Evolutionary conservation across 2,329 filamentous ascomycete genomes (phyloP), one percentile per base, ranked within the genome.

Genomic region (Triangularia verruculosa): DNA sequence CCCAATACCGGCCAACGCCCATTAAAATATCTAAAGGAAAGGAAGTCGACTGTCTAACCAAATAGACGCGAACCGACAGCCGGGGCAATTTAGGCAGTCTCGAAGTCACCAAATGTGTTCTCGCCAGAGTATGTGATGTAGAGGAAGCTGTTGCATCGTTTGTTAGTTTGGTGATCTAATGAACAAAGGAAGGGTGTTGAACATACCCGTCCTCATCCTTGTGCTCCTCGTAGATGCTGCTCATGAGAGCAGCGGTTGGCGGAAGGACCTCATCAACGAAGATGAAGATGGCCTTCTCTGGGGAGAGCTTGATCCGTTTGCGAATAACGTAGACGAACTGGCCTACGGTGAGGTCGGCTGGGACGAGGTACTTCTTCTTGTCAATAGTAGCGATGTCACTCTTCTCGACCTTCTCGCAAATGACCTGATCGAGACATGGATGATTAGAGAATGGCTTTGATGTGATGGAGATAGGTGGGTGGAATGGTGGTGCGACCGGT

Each of bases 231-330:
- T 99, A 99, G 81, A 99, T 98, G 79, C 91, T 96, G 83, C 93
- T 97, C 95, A 99, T 99, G 61, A 99, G 87, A 64, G 95, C 95
- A 65, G 95, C 95, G 8, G 95, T 98, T 2, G 95, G 95, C 59
- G 95, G 95, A 62, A 99, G 86, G 59, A 97, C 94, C 82, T 98
- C 95, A 78, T 98, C 94, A 75, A 99, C 95, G 81, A 98, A 99
- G 86, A 99, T 98, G 86, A 99, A 99, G 83, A 99, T 99, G 77
- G 95, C 95, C 87, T 99, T 99, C 84, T 99, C 95, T 30, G 95
- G 95, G 61, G 93, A 97, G 71, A 99, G 87, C 92, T 99, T 99
- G 83, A 99, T 99, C 76, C 95, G 91, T 87, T 99, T 99, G 78
- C 95, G 93, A 81, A 99, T 99, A 70, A 99, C 95, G 80, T 99